Percentiles rank a stretch among this genome's conserved stretches.
phyloP scores from a whole-genome alignment of 2,329 filamentous ascomycete species.

The Penicillium paneum region DNA sequence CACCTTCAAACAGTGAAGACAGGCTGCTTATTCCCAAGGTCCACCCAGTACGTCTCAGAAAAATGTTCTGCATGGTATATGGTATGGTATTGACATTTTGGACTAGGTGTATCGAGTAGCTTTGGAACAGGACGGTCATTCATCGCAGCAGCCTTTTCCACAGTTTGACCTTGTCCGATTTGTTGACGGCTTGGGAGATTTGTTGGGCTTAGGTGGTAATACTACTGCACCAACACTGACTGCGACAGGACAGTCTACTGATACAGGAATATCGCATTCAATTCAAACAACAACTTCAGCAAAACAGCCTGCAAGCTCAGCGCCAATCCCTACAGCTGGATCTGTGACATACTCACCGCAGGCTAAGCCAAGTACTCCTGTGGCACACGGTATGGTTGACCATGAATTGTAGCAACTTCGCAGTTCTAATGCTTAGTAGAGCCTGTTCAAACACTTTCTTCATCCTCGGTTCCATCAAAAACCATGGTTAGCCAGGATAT shows the following conservation, averaged over 20 bases:
- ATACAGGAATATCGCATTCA: background rate
- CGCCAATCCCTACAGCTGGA: background rate
- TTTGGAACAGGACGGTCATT: constrained; percentile 33
- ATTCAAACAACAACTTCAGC: background rate
- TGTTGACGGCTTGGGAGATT: constrained; percentile 15
- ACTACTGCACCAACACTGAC: constrained; percentile 5
- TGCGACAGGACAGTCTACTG: background rate
- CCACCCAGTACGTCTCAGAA: constrained; percentile 29
- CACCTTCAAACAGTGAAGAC: constrained; percentile 26
- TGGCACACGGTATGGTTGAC: background rate
- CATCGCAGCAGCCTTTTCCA: constrained; percentile 28
- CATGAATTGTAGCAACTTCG: background rate
- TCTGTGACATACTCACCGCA: background rate
- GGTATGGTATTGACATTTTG: constrained; percentile 10
- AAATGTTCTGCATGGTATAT: background rate
- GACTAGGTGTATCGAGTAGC: constrained; percentile 31
- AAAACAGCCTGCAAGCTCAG: background rate
- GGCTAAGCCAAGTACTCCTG: background rate
- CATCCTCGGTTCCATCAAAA: background rate
- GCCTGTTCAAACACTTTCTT: background rate
- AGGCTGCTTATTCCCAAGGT: constrained; percentile 29
- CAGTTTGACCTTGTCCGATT: constrained; percentile 17
- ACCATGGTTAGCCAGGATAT: constrained; percentile 40
- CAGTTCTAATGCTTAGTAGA: background rate
- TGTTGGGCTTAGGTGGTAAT: background rate